Evolutionary conservation across 2,329 filamentous ascomycete genomes (phyloP).

Genomic region (Delphinella strobiligena): DNA sequence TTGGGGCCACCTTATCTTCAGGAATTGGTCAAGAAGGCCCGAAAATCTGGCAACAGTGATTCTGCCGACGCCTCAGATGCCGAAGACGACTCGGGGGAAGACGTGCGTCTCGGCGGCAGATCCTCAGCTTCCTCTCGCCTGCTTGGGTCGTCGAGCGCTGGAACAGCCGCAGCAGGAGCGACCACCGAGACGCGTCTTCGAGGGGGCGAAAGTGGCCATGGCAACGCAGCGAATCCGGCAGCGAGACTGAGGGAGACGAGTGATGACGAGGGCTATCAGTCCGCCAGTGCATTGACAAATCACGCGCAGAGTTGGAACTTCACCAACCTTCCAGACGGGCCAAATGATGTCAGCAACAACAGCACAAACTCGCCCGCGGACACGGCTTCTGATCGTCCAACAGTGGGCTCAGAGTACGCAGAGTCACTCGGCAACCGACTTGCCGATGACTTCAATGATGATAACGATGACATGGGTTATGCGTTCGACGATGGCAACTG

Average conservation of each 20-base stretch:
- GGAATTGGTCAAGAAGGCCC: constrained; percentile 54
- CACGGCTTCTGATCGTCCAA: background rate
- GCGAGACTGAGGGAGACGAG: constrained; percentile 2
- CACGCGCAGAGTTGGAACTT: constrained; percentile 3
- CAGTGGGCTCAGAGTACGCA: background rate
- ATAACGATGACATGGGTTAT: background rate
- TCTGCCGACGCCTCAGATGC: constrained; percentile 24
- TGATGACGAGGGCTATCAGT: constrained; percentile 3
- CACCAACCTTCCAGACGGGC: background rate
- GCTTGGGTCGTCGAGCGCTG: constrained; percentile 84
- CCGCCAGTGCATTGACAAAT: constrained; percentile 1
- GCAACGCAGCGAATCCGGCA: constrained; percentile 8
- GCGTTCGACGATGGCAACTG: no score
- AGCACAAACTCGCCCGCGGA: background rate
- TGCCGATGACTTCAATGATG: background rate
- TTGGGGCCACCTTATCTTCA: constrained; percentile 70
- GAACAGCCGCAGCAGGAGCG: constrained; percentile 59
- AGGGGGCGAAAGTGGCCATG: constrained; percentile 5
- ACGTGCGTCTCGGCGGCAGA: constrained; percentile 67
- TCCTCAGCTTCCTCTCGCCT: constrained; percentile 80
- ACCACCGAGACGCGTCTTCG: constrained; percentile 6
- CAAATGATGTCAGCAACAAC: background rate
- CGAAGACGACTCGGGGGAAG: constrained; percentile 27
- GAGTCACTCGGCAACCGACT: background rate
- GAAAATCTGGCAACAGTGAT: constrained; percentile 36